Evolutionary conservation across 139 green algal species (phyloP).

Genomic region (Coelastrella sp.): DNA sequence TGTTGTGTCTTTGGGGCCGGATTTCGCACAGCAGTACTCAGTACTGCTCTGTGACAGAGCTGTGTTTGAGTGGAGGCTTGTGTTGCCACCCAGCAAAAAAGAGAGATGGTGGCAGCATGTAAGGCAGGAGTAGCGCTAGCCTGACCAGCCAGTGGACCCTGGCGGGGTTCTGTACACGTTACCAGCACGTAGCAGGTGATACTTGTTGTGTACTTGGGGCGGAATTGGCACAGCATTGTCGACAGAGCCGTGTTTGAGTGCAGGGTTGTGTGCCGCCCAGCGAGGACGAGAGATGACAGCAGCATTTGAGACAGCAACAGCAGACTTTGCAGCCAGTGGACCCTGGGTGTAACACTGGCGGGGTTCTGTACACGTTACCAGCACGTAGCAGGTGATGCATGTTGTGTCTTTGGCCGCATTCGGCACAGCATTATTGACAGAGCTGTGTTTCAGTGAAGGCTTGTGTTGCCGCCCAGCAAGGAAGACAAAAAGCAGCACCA

Average conservation of each 20-base stretch:
- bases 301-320: background rate
- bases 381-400: too few species aligned
- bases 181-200: background rate
- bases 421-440: slow-evolving; percentile 13
- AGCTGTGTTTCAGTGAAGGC: slow-evolving; percentile 50
- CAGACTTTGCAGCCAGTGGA: background rate
- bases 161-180: background rate
- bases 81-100: slow-evolving; percentile 20
- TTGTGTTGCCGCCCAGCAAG: slow-evolving; percentile 30
- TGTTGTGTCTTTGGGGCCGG: background rate
- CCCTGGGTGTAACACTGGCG: too few species aligned
- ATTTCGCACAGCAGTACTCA: background rate
- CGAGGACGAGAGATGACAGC: background rate
- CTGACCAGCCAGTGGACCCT: background rate
- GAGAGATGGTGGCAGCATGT: background rate
- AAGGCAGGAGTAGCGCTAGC: slow-evolving; percentile 6
- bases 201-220: too few species aligned
- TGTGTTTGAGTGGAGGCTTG: slow-evolving; percentile 52
- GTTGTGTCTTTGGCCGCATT: background rate
- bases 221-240: too few species aligned
- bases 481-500: too few species aligned
- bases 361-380: background rate
- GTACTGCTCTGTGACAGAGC: slow-evolving; percentile 40
- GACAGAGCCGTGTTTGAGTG: too few species aligned
- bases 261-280: slow-evolving; percentile 1